Evolutionary conservation across 768 basidiomycete species (phyloP).

Genomic region (Rhizopogon vulgaris): DNA sequence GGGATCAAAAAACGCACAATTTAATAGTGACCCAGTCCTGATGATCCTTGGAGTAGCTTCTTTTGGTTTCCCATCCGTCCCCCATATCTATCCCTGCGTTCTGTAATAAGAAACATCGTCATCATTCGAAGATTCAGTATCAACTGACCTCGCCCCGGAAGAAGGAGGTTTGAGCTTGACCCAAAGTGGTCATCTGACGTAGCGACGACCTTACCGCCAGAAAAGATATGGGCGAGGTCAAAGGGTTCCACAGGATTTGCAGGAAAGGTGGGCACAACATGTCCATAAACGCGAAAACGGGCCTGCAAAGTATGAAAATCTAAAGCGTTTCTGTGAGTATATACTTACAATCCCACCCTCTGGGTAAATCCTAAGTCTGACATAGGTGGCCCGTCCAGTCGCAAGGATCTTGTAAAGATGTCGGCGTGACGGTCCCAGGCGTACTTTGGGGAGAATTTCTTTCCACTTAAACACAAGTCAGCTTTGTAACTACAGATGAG

Average conservation of each 20-base stretch:
- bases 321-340: background rate
- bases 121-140: background rate
- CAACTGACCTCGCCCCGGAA: constrained; percentile 73
- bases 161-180: constrained; percentile 83
- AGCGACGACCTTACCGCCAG: constrained; percentile 78
- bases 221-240: constrained; percentile 87
- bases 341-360: constrained; percentile 86
- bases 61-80: constrained; percentile 97
- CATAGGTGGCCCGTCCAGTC: constrained; percentile 55
- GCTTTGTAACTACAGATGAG: background rate
- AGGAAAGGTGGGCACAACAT: constrained; percentile 62
- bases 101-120: background rate
- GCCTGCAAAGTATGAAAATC: constrained; percentile 45
- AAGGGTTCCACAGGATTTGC: constrained; percentile 42
- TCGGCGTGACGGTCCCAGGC: constrained; percentile 77
- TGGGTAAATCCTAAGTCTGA: constrained; percentile 93
- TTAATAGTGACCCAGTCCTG: constrained; percentile 90
- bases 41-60: constrained; percentile 73
- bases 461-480: constrained; percentile 52
- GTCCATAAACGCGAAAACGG: constrained; percentile 87
- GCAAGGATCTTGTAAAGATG: constrained; percentile 78
- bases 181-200: constrained; percentile 96
- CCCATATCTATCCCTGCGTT: constrained; percentile 79
- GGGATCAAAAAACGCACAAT: constrained; percentile 49
- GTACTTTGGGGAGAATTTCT: constrained; percentile 68